These are phyloP conservation scores for Rubroboletus pulcherrimus DNA, from an alignment of 768 basidiomycete genomes.

Conservation along the genomic window DNA sequence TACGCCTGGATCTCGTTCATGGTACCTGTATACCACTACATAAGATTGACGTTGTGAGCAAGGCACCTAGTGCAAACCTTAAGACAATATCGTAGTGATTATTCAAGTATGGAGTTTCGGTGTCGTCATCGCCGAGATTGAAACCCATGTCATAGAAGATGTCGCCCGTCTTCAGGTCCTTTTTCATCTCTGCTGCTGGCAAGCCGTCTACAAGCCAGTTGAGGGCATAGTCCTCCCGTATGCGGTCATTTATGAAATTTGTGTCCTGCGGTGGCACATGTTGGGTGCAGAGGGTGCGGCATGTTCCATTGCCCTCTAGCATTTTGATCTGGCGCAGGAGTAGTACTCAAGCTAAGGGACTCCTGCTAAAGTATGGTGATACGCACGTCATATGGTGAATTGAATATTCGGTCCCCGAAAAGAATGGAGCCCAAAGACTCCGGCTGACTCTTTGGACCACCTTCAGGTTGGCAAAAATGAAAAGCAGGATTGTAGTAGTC, in stretches of 20 bases:
- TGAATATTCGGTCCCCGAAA: constrained; percentile 95
- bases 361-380: neutral
- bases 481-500: constrained; percentile 91
- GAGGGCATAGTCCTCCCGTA: constrained; percentile 86
- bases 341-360: constrained; percentile 6
- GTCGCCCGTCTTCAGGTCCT: constrained; percentile 73
- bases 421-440: constrained; percentile 90
- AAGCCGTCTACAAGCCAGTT: constrained; percentile 96
- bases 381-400: constrained; percentile 82
- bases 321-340: constrained; percentile 63
- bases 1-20: constrained; percentile 61
- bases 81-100: constrained; percentile 92
- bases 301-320: constrained; percentile 71
- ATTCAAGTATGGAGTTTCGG: constrained; percentile 67
- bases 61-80: constrained; percentile 40
- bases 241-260: constrained; percentile 87
- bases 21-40: constrained; percentile 56
- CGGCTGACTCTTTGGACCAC: constrained; percentile 68
- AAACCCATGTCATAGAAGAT: constrained; percentile 93
- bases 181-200: constrained; percentile 90
- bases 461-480: constrained; percentile 79
- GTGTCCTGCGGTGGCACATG: constrained; percentile 67
- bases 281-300: constrained; percentile 66
- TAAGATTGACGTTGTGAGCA: constrained; percentile 5
- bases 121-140: constrained; percentile 78